These are phyloP conservation scores for Grammothele lineata DNA, from an alignment of 768 basidiomycete genomes.

Conservation along the genomic window DNA sequence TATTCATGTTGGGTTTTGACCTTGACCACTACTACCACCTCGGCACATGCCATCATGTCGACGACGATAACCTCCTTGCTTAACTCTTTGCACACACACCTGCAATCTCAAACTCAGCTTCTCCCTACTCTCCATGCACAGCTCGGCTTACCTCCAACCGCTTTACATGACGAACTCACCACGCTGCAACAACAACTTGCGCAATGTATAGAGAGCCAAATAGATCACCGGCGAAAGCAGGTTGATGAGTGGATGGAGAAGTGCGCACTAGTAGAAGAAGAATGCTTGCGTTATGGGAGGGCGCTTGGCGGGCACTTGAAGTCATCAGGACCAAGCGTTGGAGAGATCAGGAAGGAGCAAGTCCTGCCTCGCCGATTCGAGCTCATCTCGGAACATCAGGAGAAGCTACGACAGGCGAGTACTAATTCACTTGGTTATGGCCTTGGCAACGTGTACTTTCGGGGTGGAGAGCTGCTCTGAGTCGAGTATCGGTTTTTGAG, in stretches of 20 bases:
- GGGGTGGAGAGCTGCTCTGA: neutral
- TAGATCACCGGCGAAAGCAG: constrained; percentile 65
- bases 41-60: constrained; percentile 37
- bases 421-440: neutral
- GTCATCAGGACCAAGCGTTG: constrained; percentile 57
- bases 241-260: constrained; percentile 70
- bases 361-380: constrained; percentile 72
- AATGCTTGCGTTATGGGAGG: constrained; percentile 61
- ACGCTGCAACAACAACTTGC: constrained; percentile 71
- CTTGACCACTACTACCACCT: constrained; percentile 7
- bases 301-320: constrained; percentile 73
- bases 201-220: constrained; percentile 69
- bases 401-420: constrained; percentile 74
- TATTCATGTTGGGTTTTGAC: constrained; percentile 7
- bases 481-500: neutral
- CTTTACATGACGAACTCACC: constrained; percentile 77
- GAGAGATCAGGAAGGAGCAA: constrained; percentile 67
- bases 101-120: constrained; percentile 77
- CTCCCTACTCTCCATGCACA: constrained; percentile 80
- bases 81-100: constrained; percentile 71
- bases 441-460: too few relatives aligned
- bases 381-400: constrained; percentile 63
- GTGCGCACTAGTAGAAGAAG: constrained; percentile 57
- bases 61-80: constrained; percentile 77
- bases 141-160: constrained; percentile 75